phyloP scores from a whole-genome alignment of 2,329 filamentous ascomycete species.

The Colletotrichum coccodes region DNA sequence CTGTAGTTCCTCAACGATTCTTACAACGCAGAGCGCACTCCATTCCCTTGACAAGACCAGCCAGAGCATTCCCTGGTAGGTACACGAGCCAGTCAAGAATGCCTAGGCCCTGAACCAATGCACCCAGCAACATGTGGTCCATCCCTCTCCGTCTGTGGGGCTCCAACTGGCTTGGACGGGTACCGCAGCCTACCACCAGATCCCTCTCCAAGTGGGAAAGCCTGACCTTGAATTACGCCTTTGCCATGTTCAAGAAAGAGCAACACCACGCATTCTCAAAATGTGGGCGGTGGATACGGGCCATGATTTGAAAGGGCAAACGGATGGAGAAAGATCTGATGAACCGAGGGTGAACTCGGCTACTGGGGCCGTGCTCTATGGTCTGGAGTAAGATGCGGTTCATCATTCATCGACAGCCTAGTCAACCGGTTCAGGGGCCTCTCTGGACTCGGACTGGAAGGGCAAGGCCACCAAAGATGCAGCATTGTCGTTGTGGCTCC shows the following conservation, averaged over 20 bases:
- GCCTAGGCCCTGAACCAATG: slow-evolving; percentile 4
- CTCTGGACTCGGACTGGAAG: not conserved
- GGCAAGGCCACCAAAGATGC: not conserved
- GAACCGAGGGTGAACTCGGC: slow-evolving; percentile 18
- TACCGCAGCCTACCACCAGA: slow-evolving; percentile 20
- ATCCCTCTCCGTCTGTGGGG: slow-evolving; percentile 1
- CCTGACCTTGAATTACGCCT: slow-evolving; percentile 4
- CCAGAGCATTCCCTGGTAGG: not conserved
- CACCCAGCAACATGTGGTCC: not conserved
- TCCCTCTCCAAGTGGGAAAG: slow-evolving; percentile 6
- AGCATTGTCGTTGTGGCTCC: not conserved
- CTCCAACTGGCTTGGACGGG: slow-evolving; percentile 17
- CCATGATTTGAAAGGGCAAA: slow-evolving; percentile 15
- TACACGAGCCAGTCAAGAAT: not conserved
- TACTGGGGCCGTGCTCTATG: slow-evolving; percentile 2
- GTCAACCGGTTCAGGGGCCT: not conserved
- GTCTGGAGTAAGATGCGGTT: not conserved
- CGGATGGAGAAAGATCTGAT: slow-evolving; percentile 29
- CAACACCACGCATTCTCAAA: slow-evolving; percentile 16
- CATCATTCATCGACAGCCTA: not conserved
- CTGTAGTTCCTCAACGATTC: not conserved
- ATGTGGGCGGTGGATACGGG: slow-evolving; percentile 10
- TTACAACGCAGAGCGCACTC: not conserved
- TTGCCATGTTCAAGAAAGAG: slow-evolving; percentile 3
- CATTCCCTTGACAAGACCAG: not conserved